phyloP scores from a whole-genome alignment of 2,329 filamentous ascomycete genomes.

The Nigrospora osmanthi region DNA sequence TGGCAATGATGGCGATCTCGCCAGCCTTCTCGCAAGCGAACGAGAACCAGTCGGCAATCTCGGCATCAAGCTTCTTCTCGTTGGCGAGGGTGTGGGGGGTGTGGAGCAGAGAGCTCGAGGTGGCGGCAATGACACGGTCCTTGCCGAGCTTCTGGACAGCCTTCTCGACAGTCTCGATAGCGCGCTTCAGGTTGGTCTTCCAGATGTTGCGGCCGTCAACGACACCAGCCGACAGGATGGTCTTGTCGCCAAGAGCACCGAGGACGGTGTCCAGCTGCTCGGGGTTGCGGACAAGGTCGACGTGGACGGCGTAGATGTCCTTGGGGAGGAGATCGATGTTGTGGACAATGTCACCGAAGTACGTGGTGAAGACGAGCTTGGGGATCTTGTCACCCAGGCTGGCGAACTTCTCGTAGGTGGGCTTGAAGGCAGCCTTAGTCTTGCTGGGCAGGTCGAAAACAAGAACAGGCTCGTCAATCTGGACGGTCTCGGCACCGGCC shows the following conservation, averaged over 20 bases:
- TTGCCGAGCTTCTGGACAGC: slow-evolving; percentile 92
- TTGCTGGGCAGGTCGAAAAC: slow-evolving; percentile 88
- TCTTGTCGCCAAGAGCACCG: slow-evolving; percentile 76
- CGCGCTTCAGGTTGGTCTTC: slow-evolving; percentile 98
- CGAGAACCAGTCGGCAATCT: slow-evolving; percentile 97
- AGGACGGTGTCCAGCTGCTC: slow-evolving; percentile 90
- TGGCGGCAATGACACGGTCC: slow-evolving; percentile 94
- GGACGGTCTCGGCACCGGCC: slow-evolving; percentile 90
- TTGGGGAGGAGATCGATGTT: slow-evolving; percentile 87
- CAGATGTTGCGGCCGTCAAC: slow-evolving; percentile 99
- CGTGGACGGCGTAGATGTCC: slow-evolving; percentile 76
- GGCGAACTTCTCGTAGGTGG: slow-evolving; percentile 84
- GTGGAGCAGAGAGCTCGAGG: slow-evolving; percentile 95
- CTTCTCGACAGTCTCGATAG: slow-evolving; percentile 83
- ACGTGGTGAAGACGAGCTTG: slow-evolving; percentile 85
- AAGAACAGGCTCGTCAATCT: slow-evolving; percentile 96
- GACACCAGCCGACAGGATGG: slow-evolving; percentile 88
- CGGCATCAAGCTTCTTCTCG: slow-evolving; percentile 95
- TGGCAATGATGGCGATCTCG: slow-evolving; percentile 89
- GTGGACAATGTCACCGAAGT: slow-evolving; percentile 99
- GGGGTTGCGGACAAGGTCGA: slow-evolving; percentile 96
- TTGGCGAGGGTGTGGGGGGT: slow-evolving; percentile 95
- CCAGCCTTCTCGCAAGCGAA: slow-evolving; percentile 92
- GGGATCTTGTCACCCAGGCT: slow-evolving; percentile 73
- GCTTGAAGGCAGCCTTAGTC: slow-evolving; percentile 96